phyloP scores from a whole-genome alignment of 345 rosid species.

The Arabis hirsuta region DNA sequence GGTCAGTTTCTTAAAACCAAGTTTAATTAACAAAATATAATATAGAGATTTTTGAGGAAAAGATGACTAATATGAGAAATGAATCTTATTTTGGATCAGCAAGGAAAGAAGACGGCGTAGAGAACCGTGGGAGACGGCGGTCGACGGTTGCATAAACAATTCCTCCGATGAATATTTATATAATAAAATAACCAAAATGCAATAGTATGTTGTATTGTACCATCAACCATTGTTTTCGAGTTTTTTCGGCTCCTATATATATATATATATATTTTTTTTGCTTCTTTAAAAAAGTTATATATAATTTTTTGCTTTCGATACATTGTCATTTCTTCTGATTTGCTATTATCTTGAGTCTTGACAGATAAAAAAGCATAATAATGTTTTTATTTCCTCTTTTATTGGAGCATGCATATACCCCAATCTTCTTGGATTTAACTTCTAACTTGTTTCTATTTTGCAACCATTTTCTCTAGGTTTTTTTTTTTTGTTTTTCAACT shows the following conservation, averaged over 20 bases:
- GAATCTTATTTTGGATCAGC: constrained; percentile 8
- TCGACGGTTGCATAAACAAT: constrained; percentile 28
- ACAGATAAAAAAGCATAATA: constrained; percentile 22
- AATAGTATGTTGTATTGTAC: constrained; percentile 42
- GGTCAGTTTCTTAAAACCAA: constrained; percentile 47
- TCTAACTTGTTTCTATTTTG: background rate
- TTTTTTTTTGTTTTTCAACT: no score
- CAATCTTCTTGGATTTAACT: background rate
- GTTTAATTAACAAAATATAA: background rate
- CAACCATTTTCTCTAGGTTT: background rate
- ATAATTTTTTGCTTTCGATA: constrained; percentile 21
- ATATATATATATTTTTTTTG: background rate
- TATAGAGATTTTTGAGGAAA: background rate
- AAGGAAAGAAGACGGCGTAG: constrained; percentile 47
- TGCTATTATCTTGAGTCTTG: constrained; percentile 28
- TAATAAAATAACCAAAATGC: constrained; percentile 42
- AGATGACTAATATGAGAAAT: constrained; percentile 22
- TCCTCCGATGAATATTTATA: constrained; percentile 30
- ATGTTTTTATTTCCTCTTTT: constrained; percentile 17
- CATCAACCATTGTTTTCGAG: constrained; percentile 40
- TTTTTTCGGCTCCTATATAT: background rate
- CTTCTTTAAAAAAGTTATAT: constrained; percentile 18
- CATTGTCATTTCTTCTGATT: constrained; percentile 31
- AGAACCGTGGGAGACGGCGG: constrained; percentile 18
- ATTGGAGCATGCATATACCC: background rate